A percentile compares a stretch with the other conserved stretches of the same genome.
Conservation (phyloP, 2,329 filamentous ascomycete species). For the Cladophialophora yegresii region DNA sequence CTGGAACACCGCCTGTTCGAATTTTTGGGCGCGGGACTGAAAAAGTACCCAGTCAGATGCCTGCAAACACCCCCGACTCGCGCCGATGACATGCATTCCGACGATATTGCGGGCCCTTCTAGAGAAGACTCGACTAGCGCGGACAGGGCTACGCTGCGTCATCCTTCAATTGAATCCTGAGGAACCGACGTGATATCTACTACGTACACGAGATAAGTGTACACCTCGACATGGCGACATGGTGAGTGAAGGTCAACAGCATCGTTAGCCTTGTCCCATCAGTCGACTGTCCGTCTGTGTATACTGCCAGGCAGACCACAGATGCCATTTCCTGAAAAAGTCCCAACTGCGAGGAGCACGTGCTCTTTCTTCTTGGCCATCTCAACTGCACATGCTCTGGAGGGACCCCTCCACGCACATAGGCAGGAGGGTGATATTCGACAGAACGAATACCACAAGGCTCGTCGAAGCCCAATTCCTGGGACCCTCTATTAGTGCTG, state of each 20-base stretch:
- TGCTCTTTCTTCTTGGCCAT: not conserved
- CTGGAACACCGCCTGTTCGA: conserved; percentile 12
- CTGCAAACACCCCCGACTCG: conserved; percentile 8
- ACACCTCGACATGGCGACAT: not conserved
- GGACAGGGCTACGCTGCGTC: not conserved
- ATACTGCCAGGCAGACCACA: not conserved
- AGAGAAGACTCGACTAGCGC: conserved; percentile 3
- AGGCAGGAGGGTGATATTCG: not conserved
- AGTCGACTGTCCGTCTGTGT: not conserved
- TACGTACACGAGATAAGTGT: not conserved
- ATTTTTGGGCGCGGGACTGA: conserved; percentile 18
- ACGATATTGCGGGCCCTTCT: not conserved
- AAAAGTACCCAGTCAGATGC: conserved; percentile 6
- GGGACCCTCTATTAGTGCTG: not conserved
- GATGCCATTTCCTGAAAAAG: not conserved
- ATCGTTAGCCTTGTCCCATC: not conserved
- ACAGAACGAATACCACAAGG: not conserved
- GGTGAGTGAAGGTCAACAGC: not conserved
- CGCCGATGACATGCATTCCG: conserved; percentile 13
- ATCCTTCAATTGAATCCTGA: not conserved
- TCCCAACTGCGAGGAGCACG: not conserved
- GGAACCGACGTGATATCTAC: not conserved
- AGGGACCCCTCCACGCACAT: no score
- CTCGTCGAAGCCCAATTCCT: not conserved
- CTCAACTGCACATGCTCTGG: not conserved